Evolutionary conservation across 2,329 filamentous ascomycete species (phyloP).

Genomic region (Neobulgaria alba): DNA sequence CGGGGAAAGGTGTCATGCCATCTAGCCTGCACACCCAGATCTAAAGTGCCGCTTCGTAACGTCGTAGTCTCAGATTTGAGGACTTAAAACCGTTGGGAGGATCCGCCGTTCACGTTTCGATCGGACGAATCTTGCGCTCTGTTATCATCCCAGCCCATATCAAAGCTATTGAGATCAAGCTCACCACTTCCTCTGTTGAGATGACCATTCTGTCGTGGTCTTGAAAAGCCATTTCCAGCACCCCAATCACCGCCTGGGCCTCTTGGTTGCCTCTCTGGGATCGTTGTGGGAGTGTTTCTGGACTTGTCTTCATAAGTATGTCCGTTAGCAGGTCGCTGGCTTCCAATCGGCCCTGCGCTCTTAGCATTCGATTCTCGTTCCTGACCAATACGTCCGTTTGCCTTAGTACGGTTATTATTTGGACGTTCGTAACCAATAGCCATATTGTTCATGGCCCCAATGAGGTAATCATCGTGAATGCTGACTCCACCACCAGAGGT

Average conservation of each 20-base stretch:
- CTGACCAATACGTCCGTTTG: conserved; percentile 37
- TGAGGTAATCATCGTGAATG: conserved; percentile 23
- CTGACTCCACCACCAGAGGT: conserved; percentile 66
- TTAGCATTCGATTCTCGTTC: conserved; percentile 36
- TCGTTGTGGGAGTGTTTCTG: conserved; percentile 25
- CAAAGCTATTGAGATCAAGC: conserved; percentile 25
- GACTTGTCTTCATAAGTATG: conserved; percentile 22
- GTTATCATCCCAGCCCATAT: conserved; percentile 25
- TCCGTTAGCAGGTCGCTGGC: conserved; percentile 46
- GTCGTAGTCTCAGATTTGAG: not conserved
- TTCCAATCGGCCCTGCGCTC: conserved; percentile 52
- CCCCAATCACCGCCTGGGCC: conserved; percentile 51
- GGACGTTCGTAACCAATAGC: conserved; percentile 38
- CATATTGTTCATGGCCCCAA: conserved; percentile 50
- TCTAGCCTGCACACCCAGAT: not conserved
- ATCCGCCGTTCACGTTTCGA: conserved; percentile 16
- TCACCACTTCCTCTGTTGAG: conserved; percentile 49
- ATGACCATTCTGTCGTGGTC: conserved; percentile 50
- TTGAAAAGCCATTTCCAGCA: conserved; percentile 43
- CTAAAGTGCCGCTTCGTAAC: not conserved
- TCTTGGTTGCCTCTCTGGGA: conserved; percentile 54
- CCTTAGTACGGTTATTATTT: conserved; percentile 27
- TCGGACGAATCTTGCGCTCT: conserved; percentile 26
- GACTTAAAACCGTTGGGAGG: not conserved
- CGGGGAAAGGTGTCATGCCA: not conserved